Conservation (phyloP, 768 basidiomycete genomes). For the Chalciporus piperatus region DNA sequence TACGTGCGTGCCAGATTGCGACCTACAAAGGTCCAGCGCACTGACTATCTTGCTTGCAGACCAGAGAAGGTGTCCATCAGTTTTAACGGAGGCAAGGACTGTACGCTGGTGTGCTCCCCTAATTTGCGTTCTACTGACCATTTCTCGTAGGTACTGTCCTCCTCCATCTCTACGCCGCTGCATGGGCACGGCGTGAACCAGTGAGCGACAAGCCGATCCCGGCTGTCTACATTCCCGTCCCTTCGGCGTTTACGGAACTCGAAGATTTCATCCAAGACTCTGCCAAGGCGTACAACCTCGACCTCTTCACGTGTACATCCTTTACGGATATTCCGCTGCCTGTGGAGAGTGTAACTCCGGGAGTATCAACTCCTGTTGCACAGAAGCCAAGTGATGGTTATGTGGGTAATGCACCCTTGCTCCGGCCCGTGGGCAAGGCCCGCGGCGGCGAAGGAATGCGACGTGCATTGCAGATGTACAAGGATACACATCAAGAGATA, state of each 20-base stretch:
- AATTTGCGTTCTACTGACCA: not conserved
- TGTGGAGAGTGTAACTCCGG: constrained; percentile 46
- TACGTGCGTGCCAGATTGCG: constrained; percentile 57
- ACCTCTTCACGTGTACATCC: constrained; percentile 49
- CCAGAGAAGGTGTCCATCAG: constrained; percentile 77
- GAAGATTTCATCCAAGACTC: constrained; percentile 79
- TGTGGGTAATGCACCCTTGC: constrained; percentile 14
- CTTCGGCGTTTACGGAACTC: constrained; percentile 81
- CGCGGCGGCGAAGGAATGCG: constrained; percentile 76
- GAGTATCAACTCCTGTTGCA: constrained; percentile 26
- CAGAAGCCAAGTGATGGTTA: constrained; percentile 8
- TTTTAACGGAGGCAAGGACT: constrained; percentile 99
- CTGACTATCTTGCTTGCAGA: constrained; percentile 36
- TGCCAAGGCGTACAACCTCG: constrained; percentile 63
- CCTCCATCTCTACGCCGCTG: constrained; percentile 81
- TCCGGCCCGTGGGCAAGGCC: constrained; percentile 45
- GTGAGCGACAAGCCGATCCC: constrained; percentile 47
- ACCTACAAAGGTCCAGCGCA: constrained; percentile 1
- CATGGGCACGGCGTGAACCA: constrained; percentile 46
- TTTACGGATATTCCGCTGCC: constrained; percentile 41
- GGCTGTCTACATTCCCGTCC: constrained; percentile 85
- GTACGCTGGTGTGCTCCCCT: constrained; percentile 45
- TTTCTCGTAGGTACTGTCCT: constrained; percentile 80
- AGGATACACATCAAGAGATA: constrained; percentile 60
- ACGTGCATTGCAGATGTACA: constrained; percentile 70